phyloP scores from a whole-genome alignment of 2,329 filamentous ascomycete species.

The Curvularia lunata region DNA sequence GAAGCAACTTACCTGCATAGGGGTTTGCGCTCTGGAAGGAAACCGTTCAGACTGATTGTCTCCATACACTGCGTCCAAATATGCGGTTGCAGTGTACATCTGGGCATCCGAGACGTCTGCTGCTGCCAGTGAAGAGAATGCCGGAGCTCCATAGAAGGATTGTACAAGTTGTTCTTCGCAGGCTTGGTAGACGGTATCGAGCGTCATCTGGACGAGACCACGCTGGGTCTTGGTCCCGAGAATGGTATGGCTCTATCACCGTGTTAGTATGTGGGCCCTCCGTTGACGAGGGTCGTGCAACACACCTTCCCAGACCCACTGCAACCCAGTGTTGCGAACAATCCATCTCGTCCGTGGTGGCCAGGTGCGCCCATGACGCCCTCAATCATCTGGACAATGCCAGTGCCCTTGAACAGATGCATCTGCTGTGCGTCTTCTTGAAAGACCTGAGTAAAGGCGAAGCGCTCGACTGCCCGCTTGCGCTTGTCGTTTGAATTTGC shows the following conservation, averaged over 20 bases:
- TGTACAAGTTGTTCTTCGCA: constrained; percentile 75
- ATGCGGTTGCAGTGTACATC: constrained; percentile 74
- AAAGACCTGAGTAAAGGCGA: constrained; percentile 92
- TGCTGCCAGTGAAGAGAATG: constrained; percentile 75
- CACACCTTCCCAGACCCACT: constrained; percentile 93
- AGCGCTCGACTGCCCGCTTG: constrained; percentile 88
- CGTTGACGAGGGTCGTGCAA: constrained; percentile 3
- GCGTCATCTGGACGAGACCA: constrained; percentile 87
- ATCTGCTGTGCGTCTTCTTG: constrained; percentile 84
- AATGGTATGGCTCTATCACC: constrained; percentile 86
- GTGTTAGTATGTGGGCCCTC: constrained; percentile 10
- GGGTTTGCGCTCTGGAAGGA: constrained; percentile 54
- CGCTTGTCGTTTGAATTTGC: constrained; percentile 82
- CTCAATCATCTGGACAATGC: constrained; percentile 76
- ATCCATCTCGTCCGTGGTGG: constrained; percentile 82
- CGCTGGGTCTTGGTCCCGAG: constrained; percentile 85
- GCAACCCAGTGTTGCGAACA: constrained; percentile 90
- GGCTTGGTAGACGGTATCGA: constrained; percentile 88
- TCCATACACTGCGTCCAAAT: constrained; percentile 78
- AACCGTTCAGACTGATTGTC: constrained; percentile 66
- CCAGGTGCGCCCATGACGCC: constrained; percentile 77
- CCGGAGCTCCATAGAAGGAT: constrained; percentile 59
- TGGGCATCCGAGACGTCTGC: constrained; percentile 83
- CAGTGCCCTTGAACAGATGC: constrained; percentile 83
- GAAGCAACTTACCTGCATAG: constrained; percentile 52